phyloP scores from a whole-genome alignment of 2,329 filamentous ascomycete species.

The Alternaria arbusti region DNA sequence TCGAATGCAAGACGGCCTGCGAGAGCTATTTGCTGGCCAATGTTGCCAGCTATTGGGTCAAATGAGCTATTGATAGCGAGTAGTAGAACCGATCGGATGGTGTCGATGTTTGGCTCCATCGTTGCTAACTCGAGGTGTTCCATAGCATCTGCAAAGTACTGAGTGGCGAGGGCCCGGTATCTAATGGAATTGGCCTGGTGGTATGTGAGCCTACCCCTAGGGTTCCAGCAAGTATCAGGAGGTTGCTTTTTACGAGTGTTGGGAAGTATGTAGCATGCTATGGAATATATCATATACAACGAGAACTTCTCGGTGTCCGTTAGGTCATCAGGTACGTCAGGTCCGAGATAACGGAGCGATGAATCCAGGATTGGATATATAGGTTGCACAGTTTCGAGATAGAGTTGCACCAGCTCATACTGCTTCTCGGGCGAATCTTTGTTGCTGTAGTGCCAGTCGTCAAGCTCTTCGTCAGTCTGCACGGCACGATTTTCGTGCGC shows the following conservation, averaged over 20 bases:
- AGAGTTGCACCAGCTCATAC: conserved; percentile 40
- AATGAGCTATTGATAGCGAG: conserved; percentile 46
- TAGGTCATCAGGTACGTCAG: conserved; percentile 31
- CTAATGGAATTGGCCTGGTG: conserved; percentile 39
- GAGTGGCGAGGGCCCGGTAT: conserved; percentile 35
- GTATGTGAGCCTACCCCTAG: conserved; percentile 34
- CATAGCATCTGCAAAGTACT: conserved; percentile 40
- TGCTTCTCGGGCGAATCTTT: conserved; percentile 33
- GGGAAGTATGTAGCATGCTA: conserved; percentile 42
- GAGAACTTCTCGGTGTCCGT: conserved; percentile 35
- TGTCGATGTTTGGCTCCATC: conserved; percentile 39
- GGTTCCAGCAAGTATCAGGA: conserved; percentile 27
- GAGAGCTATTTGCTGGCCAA: conserved; percentile 46
- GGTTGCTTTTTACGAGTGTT: conserved; percentile 31
- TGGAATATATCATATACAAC: conserved; percentile 47
- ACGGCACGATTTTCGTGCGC: conserved; percentile 17
- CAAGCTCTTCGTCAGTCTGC: conserved; percentile 29
- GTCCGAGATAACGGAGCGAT: conserved; percentile 32
- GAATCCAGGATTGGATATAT: conserved; percentile 41
- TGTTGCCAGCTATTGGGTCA: conserved; percentile 44
- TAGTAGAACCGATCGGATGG: conserved; percentile 40
- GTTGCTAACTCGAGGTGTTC: conserved; percentile 42
- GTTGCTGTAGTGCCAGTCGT: conserved; percentile 32
- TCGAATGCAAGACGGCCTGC: conserved; percentile 42
- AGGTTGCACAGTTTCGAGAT: conserved; percentile 36